Evolutionary conservation across 805 yeast genomes (phyloP), one percentile per base, ranked within the genome.

Genomic region (Kazachstania africana): DNA sequence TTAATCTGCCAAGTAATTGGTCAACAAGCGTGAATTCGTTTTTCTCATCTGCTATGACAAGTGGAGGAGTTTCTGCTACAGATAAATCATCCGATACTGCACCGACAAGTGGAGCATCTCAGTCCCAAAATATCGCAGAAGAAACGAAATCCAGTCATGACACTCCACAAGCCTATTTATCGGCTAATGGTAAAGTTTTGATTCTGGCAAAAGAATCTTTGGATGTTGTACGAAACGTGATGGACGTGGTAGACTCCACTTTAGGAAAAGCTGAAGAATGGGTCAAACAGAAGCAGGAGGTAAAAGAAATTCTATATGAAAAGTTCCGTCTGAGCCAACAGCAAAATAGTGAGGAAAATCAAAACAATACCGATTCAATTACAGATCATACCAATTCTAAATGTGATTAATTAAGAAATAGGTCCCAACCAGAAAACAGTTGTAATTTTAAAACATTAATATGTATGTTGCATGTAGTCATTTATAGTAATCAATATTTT

Each of bases 191-290:
- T 15, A 74, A 78, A 39, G 81, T 84, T 1, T 59, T 91, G 16
- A 68, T 80, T 4, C 63, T 88, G 37, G 96, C 97, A 0, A 78
- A 79, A 42, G 98, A 91, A 54, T 78, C 95, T 0, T 60, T 88
- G 29, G 91, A 80, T 26, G 81, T 87, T 84, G 78, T 88, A 23
- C 68, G 77, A 25, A 79, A 80, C 35, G 77, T 88, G 13, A 84
- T 85, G 41, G 68, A 68, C 31, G 87, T 87, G 5, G 84, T 93
- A 44, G 88, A 81, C 49, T 87, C 81, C 28, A 85, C 85, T 31
- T 62, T 88, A 33, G 77, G 72, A 29, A 75, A 77, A 41, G 95
- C 95, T 1, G 96, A 91, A 52, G 62, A 66, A 16, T 88, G 96
- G 96, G 70, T 74, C 4, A 62, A 58, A 57, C 65, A 43, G 54